Evolutionary conservation across 2,329 filamentous ascomycete genomes (phyloP).

Genomic region (Lasiodiplodia sp.): DNA sequence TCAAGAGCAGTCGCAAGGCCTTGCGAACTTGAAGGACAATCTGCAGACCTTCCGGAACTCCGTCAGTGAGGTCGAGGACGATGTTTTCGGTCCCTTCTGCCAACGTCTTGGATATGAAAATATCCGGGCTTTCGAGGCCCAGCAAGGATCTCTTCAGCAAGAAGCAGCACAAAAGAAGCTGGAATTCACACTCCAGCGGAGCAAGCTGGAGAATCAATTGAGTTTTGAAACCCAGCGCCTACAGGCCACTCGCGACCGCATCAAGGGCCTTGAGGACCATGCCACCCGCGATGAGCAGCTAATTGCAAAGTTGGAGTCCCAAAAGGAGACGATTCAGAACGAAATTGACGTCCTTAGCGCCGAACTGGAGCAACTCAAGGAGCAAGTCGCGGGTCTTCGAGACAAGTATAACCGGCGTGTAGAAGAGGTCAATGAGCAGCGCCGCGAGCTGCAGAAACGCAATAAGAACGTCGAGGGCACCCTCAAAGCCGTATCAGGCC

Average conservation of each 20-base stretch:
- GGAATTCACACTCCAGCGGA: conserved; percentile 82
- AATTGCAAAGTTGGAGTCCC: conserved; percentile 71
- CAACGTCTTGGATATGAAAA: conserved; percentile 83
- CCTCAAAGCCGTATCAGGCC: conserved; percentile 74
- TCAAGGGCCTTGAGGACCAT: conserved; percentile 71
- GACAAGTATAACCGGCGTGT: conserved; percentile 72
- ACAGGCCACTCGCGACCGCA: conserved; percentile 71
- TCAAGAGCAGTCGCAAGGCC: conserved; percentile 71
- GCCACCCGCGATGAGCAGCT: conserved; percentile 72
- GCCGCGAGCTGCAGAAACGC: conserved; percentile 80
- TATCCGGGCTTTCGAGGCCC: conserved; percentile 91
- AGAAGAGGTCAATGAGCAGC: conserved; percentile 79
- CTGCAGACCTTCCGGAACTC: conserved; percentile 66
- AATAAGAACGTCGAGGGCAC: conserved; percentile 81
- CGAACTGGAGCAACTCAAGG: conserved; percentile 77
- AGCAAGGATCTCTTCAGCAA: conserved; percentile 90
- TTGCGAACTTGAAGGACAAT: conserved; percentile 67
- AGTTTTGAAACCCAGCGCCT: conserved; percentile 75
- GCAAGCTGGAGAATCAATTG: conserved; percentile 66
- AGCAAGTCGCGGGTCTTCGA: conserved; percentile 73
- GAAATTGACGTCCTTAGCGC: conserved; percentile 75
- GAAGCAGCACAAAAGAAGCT: conserved; percentile 87
- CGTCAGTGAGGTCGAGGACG: conserved; percentile 84
- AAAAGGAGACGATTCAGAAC: conserved; percentile 78
- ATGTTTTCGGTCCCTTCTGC: conserved; percentile 87